These are phyloP conservation scores for Coemansia sp. DNA, from an alignment of 192 early-diverging fungal genomes.

Conservation along the genomic window DNA sequence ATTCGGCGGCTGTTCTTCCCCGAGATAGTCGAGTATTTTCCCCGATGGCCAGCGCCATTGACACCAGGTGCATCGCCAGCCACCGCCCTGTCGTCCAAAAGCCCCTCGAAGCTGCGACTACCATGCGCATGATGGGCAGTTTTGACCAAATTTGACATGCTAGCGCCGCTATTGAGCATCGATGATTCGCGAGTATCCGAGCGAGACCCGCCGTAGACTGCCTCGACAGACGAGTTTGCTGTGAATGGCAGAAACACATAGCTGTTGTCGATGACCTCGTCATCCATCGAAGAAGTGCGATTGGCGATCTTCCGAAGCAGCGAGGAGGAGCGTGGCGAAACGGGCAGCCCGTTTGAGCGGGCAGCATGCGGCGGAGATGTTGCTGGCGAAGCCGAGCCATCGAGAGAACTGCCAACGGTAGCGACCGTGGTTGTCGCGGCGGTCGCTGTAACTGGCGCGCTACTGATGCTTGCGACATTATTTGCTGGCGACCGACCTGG, in stretches of 20 bases:
- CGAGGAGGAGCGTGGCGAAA: conserved; percentile 2
- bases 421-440: not conserved
- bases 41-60: not conserved
- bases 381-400: not conserved
- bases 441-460: not conserved
- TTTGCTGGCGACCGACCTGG: not conserved
- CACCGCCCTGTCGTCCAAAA: not conserved
- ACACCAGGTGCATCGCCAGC: not conserved
- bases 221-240: conserved; percentile 47
- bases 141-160: not conserved
- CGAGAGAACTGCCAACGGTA: not conserved
- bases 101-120: not conserved
- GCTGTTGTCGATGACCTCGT: conserved; percentile 11
- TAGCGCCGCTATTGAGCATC: conserved; percentile 5
- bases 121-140: not conserved
- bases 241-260: conserved; percentile 19
- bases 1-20: conserved; percentile 13
- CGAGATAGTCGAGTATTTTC: conserved; percentile 17
- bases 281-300: not conserved
- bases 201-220: conserved; percentile 52
- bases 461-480: not conserved
- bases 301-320: not conserved
- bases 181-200: conserved; percentile 25
- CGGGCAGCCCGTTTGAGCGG: not conserved
- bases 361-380: not conserved